Base-by-base conservation (phyloP, 2,329 filamentous ascomycete genomes). In the Rhynchosporium agropyri region DNA sequence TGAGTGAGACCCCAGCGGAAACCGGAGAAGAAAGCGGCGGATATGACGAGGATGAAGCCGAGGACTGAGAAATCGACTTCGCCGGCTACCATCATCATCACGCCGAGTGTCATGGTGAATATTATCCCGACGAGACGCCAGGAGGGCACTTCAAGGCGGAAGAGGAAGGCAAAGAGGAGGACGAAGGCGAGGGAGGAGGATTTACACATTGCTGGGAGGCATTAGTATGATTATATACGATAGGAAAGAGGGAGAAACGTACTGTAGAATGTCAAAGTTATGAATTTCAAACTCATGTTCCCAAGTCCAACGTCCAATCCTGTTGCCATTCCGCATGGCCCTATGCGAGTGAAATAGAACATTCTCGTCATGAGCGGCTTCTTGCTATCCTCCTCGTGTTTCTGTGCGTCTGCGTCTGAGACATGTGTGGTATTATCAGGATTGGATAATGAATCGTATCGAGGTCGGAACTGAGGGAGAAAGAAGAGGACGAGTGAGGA, bases 1-100 rank as follows among this genome's bases (percentile, higher is more conserved):
- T 99, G 95, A 0, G 95, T 98, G n/a, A 99, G 80, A n/a, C 87
- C 91, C 95, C 95, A 99, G 71, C 95, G 89, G 79, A 99, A 97
- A 60, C 95, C 95, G 1, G 92, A 97, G 75, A 97, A 97, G 78
- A 96, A 95, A 58, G 92, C 91, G 12, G 95, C 93, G 0, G 89
- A 88, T 76, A 99, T 98, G 78, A 98, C 90, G 67, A 99, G 88
- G 53, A 92, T 78, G 76, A 99, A 99, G 48, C 95, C 95, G 36
- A 91, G 82, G 0, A 89, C 81, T 70, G 92, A 87, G 77, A 99
- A 99, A 56, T 92, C 88, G 43, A 96, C 88, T 78, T 99, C 95
- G 65, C 94, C 95, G 5, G 92, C 92, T 0, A 98, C 95, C 95
- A 99, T 99, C 87, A 98, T 96, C 65, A 99, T 83, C 8, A 99